Evolutionary conservation across 2,329 filamentous ascomycete genomes (phyloP), one percentile per base, ranked within the genome.

Genomic region (Botryotinia narcissicola): DNA sequence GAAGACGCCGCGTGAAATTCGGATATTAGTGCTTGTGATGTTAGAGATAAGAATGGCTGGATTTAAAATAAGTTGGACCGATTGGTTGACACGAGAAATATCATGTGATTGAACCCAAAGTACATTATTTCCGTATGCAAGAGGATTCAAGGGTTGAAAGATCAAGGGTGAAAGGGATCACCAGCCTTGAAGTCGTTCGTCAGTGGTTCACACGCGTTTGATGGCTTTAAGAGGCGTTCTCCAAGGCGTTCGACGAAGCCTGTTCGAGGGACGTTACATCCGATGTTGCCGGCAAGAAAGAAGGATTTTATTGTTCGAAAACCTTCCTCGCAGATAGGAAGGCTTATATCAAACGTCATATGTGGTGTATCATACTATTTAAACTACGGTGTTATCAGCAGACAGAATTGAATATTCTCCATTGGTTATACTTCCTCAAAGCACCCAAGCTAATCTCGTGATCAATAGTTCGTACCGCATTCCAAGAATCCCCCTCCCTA

Each of bases 21-120:
- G 64, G 64, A 54, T 68, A 68, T 68, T 54, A 68, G 46, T 68
- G 64, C 64, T 64, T 20, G 9, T 35, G n/a, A 18, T 35, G 12
- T 35, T 18, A 48, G 44, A 66, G 66, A 69, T 69, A 69, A 69
- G 66, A 69, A 48, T 69, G 35, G 35, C n/a, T 69, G 48, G 48
- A 57, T 69, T 69, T 1, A 32, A 57, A 57, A 57, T 57, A 32
- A 16, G 6, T 32, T 69, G 66, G 29, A 44, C 66, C 48, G 66
- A 69, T 69, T 69, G 66, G 66, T 57, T 68, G 37, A n/a, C 22
- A 57, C 32, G 1, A 44, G 66, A 32, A 3, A n/a, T 32, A 57
- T 69, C 66, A 69, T 68, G 66, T 68, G 66, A 66, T 37, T 14
- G 29, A 40, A 18, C 18, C 61, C n/a, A n/a, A 48, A 48, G 62